Percentiles rank a stretch among this genome's conserved stretches.
Conservation (phyloP, 805 yeast genomes). For the Wickerhamiella alocasiicola region DNA sequence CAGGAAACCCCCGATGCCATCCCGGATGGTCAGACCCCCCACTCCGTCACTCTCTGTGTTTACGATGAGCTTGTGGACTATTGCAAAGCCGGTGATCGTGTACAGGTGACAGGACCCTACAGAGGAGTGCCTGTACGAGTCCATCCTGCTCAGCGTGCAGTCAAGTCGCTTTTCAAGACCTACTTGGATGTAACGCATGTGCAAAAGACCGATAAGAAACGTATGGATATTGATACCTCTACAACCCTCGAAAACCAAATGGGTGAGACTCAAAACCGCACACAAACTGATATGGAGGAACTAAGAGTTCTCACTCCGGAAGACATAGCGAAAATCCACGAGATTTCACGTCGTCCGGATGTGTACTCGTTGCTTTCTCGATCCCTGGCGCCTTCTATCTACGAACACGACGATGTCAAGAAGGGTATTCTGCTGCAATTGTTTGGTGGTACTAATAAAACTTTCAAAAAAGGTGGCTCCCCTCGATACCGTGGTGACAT, state of each 20-base stretch:
- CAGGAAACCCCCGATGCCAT: conserved; percentile 95
- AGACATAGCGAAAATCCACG: conserved; percentile 53
- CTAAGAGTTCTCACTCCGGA: conserved; percentile 52
- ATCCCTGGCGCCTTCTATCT: conserved; percentile 93
- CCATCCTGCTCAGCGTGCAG: conserved; percentile 69
- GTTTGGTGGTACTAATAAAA: conserved; percentile 91
- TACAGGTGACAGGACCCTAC: conserved; percentile 91
- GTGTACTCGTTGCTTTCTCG: conserved; percentile 76
- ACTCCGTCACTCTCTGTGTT: conserved; percentile 82
- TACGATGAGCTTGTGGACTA: conserved; percentile 92
- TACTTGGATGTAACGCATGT: conserved; percentile 90
- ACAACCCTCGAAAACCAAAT: conserved; percentile 32
- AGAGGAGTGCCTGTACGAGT: conserved; percentile 85
- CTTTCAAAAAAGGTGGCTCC: conserved; percentile 72
- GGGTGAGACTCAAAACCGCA: conserved; percentile 41
- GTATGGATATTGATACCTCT: conserved; percentile 69
- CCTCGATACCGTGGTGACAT: conserved; percentile 88
- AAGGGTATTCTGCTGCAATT: conserved; percentile 87
- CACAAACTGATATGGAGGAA: conserved; percentile 62
- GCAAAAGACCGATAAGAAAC: conserved; percentile 67
- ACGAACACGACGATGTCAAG: conserved; percentile 91
- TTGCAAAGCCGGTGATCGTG: conserved; percentile 91
- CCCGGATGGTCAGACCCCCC: conserved; percentile 98
- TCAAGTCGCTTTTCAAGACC: conserved; percentile 79
- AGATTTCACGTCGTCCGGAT: conserved; percentile 56